These are phyloP conservation scores for Neurospora terricola DNA, from an alignment of 495 filamentous ascomycete species.

Conservation along the genomic window DNA sequence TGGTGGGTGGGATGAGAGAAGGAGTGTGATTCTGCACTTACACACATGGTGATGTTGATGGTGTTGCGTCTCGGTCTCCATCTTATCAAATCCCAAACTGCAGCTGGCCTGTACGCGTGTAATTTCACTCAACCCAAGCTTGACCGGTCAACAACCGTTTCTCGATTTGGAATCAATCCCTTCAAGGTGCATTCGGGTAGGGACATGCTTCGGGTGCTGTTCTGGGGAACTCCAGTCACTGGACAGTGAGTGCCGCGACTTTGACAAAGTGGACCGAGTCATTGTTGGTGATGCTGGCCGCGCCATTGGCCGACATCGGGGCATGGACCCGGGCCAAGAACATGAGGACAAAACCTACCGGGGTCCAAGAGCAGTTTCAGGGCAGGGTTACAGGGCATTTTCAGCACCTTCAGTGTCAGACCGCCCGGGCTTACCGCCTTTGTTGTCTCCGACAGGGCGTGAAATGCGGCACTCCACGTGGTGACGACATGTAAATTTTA, in stretches of 20 bases:
- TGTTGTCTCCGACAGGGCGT: neutral
- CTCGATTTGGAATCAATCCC: neutral
- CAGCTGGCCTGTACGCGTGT: neutral
- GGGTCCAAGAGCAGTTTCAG: neutral
- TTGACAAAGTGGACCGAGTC: neutral
- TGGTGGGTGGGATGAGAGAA: neutral
- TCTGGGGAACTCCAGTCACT: neutral
- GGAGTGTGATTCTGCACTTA: slow-evolving; percentile 9
- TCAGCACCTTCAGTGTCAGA: neutral
- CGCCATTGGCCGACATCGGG: neutral
- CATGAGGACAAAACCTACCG: neutral
- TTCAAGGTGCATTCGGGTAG: neutral
- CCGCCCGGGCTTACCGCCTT: neutral
- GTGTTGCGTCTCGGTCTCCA: slow-evolving; percentile 9
- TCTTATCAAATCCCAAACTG: slow-evolving; percentile 8
- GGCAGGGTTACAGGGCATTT: neutral
- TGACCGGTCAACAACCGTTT: neutral
- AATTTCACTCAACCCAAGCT: neutral
- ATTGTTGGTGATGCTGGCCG: neutral
- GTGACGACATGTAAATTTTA: neutral
- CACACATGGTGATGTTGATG: slow-evolving; percentile 3
- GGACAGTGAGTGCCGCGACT: neutral
- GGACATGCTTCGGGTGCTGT: neutral
- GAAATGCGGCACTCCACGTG: neutral
- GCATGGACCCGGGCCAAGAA: neutral